Evolutionary conservation across 2,329 filamentous ascomycete genomes (phyloP), one percentile per base, ranked within the genome.

Genomic region (Sporothrix pseudoabietina): DNA sequence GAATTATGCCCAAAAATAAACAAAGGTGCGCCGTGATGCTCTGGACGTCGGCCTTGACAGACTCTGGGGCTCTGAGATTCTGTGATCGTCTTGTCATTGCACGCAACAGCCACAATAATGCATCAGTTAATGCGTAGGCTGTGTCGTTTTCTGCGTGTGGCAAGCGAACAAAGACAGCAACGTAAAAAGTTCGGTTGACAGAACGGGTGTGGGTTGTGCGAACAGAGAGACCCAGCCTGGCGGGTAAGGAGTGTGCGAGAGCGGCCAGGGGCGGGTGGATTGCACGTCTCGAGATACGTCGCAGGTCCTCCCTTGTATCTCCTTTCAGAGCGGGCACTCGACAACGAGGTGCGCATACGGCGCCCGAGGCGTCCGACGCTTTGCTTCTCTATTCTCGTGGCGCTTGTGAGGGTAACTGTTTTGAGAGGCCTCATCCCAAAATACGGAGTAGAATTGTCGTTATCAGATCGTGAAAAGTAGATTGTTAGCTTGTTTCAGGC

Each of bases 211-310:
- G 16, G 65, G 44, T 9, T 54, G 44, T 26, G 41, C 26, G 44
- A 12, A 39, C 22, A 69, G 6, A 52, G 65, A 52, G 65, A 35
- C 44, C 41, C 63, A 49, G 63, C 7, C 63, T 68, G 41, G 22
- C 26, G 63, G 44, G 63, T 19, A 44, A 32, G 41, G 59, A 35
- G 59, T 63, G 59, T 44, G 59, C n/a, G 35, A 66, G 63, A 49
- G 44, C 19, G 65, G 26, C 10, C 44, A 52, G 65, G 65, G 65
- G 47, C 47, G 47, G 35, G 39, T 54, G 69, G 69, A 71, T 16
- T 35, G 55, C 35, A 61, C 57, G 74, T 74, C 74, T 75, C 74
- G 71, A 65, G 22, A 72, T 32, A 59, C 73, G 72, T 76, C 75
- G 65, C 73, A 72, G 73, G 72, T 69, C 54, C 69, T 57, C 7